phyloP scores from a whole-genome alignment of 2,329 filamentous ascomycete genomes.

The Alternaria longipes region DNA sequence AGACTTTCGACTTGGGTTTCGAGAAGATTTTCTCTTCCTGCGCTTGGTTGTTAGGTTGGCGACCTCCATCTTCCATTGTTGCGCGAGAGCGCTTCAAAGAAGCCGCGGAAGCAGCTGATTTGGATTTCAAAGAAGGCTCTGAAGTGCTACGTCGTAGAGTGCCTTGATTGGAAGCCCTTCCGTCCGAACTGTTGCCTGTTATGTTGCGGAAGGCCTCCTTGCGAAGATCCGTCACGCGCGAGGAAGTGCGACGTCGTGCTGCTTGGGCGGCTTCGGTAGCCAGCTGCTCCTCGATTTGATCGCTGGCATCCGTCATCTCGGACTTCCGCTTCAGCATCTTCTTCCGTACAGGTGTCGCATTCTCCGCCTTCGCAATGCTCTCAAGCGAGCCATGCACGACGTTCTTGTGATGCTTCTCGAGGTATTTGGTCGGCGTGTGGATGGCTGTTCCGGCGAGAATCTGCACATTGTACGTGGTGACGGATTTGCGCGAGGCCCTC shows the following conservation, averaged over 20 bases:
- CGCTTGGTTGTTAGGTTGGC: slow-evolving; percentile 20
- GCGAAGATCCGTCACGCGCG: slow-evolving; percentile 45
- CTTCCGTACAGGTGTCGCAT: slow-evolving; percentile 33
- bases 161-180: slow-evolving; percentile 46
- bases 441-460: slow-evolving; percentile 69
- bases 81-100: slow-evolving; percentile 38
- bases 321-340: slow-evolving; percentile 23
- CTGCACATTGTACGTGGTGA: slow-evolving; percentile 73
- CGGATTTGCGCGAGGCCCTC: slow-evolving; percentile 65
- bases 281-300: slow-evolving; percentile 45
- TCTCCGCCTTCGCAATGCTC: slow-evolving; percentile 18
- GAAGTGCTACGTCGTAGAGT: slow-evolving; percentile 41
- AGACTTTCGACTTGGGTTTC: slow-evolving; percentile 71
- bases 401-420: slow-evolving; percentile 51
- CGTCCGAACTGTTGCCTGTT: slow-evolving; percentile 47
- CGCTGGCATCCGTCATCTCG: slow-evolving; percentile 24
- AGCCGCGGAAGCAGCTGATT: slow-evolving; percentile 18
- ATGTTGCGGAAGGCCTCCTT: slow-evolving; percentile 46
- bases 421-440: slow-evolving; percentile 62
- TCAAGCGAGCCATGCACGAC: slow-evolving; percentile 46
- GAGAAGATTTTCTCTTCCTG: slow-evolving; percentile 31
- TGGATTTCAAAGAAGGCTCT: slow-evolving; percentile 33
- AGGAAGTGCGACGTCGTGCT: slow-evolving; percentile 44
- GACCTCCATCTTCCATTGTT: slow-evolving; percentile 28
- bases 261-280: slow-evolving; percentile 44